Evolutionary conservation across 2,329 filamentous ascomycete species (phyloP).

Genomic region (Blastomyces emzantsi): DNA sequence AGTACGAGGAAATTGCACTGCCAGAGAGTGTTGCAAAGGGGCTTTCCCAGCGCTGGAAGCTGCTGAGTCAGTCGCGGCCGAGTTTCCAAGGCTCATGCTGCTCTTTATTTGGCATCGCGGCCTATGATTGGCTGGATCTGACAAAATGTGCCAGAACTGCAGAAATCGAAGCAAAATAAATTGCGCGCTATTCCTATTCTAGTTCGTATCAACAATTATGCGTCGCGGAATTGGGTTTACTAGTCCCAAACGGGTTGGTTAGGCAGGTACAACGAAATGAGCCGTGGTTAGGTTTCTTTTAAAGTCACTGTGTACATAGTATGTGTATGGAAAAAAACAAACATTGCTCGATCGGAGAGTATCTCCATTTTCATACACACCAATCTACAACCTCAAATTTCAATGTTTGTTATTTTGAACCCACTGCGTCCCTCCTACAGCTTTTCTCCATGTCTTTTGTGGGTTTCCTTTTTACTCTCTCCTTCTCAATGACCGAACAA

Average conservation of each 20-base stretch:
- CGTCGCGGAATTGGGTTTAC: background rate
- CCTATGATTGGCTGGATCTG: background rate
- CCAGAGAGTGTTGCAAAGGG: constrained; percentile 12
- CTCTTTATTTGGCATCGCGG: background rate
- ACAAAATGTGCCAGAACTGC: background rate
- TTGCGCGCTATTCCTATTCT: background rate
- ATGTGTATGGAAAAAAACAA: no score
- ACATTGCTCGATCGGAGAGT: no score
- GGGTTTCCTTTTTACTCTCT: no score
- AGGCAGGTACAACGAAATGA: background rate
- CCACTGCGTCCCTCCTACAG: no score
- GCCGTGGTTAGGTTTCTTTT: background rate
- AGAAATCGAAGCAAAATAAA: background rate
- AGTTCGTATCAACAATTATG: background rate
- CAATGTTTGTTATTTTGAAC: no score
- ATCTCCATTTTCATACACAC: no score
- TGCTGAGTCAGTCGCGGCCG: background rate
- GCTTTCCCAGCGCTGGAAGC: background rate
- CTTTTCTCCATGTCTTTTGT: no score
- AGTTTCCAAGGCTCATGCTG: background rate
- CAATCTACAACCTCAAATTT: no score
- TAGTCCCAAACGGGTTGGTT: constrained; percentile 1
- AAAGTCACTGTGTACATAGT: background rate
- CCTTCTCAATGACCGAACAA: background rate
- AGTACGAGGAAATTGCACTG: constrained; percentile 14